Evolutionary conservation across 176 grass and related monocot genomes (phyloP).

Genomic region (Carex parvula): DNA sequence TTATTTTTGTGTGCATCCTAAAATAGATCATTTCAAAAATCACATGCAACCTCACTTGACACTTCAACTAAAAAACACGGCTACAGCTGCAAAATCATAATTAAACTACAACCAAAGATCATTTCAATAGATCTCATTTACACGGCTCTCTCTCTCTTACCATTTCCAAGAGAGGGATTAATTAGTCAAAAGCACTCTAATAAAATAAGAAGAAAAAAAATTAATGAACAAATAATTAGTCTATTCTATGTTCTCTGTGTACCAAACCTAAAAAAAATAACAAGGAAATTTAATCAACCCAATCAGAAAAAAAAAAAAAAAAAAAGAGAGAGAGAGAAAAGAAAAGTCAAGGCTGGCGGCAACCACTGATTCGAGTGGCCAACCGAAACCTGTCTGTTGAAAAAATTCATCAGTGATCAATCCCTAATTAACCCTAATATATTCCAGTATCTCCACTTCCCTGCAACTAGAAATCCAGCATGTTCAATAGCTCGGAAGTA

Average conservation of each 20-base stretch:
- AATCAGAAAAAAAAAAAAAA: conserved; percentile 2
- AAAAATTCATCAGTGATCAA: conserved; percentile 10
- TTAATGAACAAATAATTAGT: conserved; percentile 36
- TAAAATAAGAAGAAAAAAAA: conserved; percentile 31
- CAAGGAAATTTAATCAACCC: conserved; percentile 1
- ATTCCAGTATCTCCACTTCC: background rate
- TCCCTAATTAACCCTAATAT: conserved; percentile 9
- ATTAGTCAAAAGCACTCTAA: conserved; percentile 15
- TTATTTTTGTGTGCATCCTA: background rate
- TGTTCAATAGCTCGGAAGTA: conserved; percentile 29
- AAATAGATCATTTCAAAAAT: background rate
- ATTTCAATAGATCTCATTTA: conserved; percentile 26
- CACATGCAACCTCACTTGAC: background rate
- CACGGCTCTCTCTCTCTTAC: conserved; percentile 17
- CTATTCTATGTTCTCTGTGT: conserved; percentile 29
- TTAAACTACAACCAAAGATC: conserved; percentile 2
- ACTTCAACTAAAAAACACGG: conserved; percentile 8
- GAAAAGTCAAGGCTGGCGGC: conserved; percentile 23
- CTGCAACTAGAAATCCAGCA: conserved; percentile 31
- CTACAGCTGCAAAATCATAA: background rate
- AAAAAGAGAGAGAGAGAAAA: no score
- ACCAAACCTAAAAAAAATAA: conserved; percentile 10
- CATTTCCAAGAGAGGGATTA: conserved; percentile 26
- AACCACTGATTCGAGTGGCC: conserved; percentile 10
- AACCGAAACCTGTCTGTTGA: background rate